Evolutionary conservation across 169 alveolate genomes (phyloP).

Genomic region (Eimeria sp.): DNA sequence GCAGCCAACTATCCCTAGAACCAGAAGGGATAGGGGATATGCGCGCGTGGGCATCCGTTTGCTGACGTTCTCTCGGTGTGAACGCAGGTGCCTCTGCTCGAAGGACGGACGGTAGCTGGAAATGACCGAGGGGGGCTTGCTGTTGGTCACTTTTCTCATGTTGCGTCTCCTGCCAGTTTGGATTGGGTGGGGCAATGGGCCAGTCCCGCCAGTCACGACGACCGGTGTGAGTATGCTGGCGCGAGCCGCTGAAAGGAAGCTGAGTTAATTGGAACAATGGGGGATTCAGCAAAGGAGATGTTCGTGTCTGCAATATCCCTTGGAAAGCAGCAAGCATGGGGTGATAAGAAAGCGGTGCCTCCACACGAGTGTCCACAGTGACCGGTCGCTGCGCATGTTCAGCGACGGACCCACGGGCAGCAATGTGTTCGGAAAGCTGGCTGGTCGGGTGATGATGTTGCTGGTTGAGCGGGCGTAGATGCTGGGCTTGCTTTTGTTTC

Average conservation of each 20-base stretch:
- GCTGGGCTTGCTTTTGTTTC: not conserved
- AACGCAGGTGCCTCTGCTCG: not conserved
- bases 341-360: no score
- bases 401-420: not conserved
- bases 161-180: not conserved
- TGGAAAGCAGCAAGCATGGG: no score
- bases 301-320: no score
- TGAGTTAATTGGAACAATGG: not conserved
- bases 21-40: not conserved
- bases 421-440: not conserved
- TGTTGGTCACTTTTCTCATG: not conserved
- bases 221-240: not conserved
- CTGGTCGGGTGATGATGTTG: not conserved
- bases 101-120: not conserved
- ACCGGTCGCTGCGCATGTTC: no score
- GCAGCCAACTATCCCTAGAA: not conserved
- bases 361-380: no score
- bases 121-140: not conserved
- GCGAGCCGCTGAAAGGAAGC: not conserved
- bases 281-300: no score
- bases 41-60: not conserved
- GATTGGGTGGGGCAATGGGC: not conserved
- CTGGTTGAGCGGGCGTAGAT: not conserved
- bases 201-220: not conserved
- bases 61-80: not conserved